These are phyloP conservation scores for Acrocalymma vagum DNA, from an alignment of 2,329 filamentous ascomycete species.

Conservation along the genomic window DNA sequence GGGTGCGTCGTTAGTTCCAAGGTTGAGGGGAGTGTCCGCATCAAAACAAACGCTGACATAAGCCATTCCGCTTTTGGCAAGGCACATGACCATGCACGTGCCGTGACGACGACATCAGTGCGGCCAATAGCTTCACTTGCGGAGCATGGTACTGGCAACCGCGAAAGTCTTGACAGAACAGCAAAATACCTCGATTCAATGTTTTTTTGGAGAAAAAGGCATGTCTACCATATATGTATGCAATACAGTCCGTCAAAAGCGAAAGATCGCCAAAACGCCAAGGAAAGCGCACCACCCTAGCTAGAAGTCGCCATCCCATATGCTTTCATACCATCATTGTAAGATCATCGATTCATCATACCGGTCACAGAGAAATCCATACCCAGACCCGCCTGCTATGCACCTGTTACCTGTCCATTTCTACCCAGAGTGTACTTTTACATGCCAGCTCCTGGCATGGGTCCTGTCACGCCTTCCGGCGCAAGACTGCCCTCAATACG, in stretches of 20 bases:
- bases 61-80: neutral
- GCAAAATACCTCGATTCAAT: conserved; percentile 1
- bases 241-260: conserved; percentile 15
- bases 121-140: too few species aligned
- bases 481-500: conserved; percentile 74
- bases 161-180: too few species aligned
- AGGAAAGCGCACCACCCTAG: conserved; percentile 29
- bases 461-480: conserved; percentile 44
- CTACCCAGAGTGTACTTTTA: conserved; percentile 19
- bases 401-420: conserved; percentile 18
- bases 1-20: conserved; percentile 31
- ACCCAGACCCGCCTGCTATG: conserved; percentile 20
- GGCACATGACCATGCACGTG: conserved; percentile 23
- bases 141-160: too few species aligned
- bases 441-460: conserved; percentile 45
- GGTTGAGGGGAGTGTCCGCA: too few species aligned
- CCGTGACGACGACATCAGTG: too few species aligned
- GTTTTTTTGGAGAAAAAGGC: neutral
- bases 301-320: conserved; percentile 35
- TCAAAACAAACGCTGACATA: too few species aligned
- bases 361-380: conserved; percentile 21
- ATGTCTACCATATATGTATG: conserved; percentile 13
- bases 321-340: conserved; percentile 30
- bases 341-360: conserved; percentile 23
- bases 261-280: conserved; percentile 26